phyloP scores from a whole-genome alignment of 176 grass and related monocot species.

The Leersia perrieri region DNA sequence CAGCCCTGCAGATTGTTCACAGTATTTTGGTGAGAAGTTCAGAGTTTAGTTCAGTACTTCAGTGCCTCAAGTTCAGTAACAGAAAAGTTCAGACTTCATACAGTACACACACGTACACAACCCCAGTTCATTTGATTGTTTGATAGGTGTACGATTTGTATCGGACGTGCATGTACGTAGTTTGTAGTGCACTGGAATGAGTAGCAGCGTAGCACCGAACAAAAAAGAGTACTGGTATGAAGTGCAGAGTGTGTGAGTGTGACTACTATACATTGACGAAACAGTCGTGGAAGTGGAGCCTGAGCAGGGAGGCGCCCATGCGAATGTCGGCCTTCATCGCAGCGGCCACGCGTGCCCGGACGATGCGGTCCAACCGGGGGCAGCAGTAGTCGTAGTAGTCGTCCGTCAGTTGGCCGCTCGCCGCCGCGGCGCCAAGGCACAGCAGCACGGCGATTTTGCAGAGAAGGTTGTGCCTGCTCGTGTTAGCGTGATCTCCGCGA shows the following conservation, averaged over 20 bases:
- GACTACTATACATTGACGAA: constrained; percentile 61
- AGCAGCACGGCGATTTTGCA: constrained; percentile 22
- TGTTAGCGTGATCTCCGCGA: neutral
- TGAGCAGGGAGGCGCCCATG: constrained; percentile 74
- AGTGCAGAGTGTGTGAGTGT: neutral
- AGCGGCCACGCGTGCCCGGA: constrained; percentile 31
- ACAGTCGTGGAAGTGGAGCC: constrained; percentile 94
- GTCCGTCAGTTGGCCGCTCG: constrained; percentile 44
- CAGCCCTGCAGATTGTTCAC: constrained; percentile 55
- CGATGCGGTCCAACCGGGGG: constrained; percentile 49
- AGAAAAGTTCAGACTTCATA: neutral
- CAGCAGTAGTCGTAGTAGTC: constrained; percentile 61
- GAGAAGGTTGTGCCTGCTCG: neutral
- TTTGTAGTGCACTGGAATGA: neutral
- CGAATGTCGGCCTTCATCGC: constrained; percentile 52
- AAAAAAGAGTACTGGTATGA: neutral
- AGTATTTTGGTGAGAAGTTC: neutral
- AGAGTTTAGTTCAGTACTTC: neutral
- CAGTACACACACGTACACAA: too few relatives aligned
- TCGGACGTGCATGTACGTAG: neutral
- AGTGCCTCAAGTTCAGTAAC: neutral
- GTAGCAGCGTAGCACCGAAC: neutral
- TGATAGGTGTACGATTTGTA: neutral
- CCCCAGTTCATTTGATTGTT: too few relatives aligned
- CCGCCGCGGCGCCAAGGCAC: constrained; percentile 36